Evolutionary conservation across 1,284 basidiomycete species (phyloP).

Genomic region (Cystobasidium slooffiae): DNA sequence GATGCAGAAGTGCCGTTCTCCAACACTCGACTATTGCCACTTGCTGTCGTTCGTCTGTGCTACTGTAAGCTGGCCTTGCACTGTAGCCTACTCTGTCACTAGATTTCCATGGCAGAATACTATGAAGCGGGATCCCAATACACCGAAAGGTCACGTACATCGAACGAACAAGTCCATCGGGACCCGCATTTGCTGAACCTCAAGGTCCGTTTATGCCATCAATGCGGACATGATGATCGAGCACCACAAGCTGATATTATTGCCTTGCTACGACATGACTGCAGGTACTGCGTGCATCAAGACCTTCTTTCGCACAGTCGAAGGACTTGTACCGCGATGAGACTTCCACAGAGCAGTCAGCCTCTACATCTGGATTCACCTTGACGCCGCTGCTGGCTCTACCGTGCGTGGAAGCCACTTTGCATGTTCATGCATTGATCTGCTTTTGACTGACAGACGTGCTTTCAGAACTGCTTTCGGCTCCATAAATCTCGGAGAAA

Average conservation of each 20-base stretch:
- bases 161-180: conserved; percentile 21
- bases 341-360: conserved; percentile 6
- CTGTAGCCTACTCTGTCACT: not conserved
- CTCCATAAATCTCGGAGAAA: conserved; percentile 53
- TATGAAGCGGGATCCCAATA: conserved; percentile 19
- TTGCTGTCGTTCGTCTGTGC: not conserved
- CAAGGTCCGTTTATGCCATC: conserved; percentile 5
- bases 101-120: conserved; percentile 13
- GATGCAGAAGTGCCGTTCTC: too few relatives aligned
- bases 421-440: not conserved
- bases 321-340: conserved; percentile 25
- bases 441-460: not conserved
- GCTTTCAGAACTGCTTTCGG: conserved; percentile 48
- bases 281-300: conserved; percentile 39
- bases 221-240: not conserved
- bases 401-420: conserved; percentile 22
- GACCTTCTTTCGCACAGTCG: conserved; percentile 23
- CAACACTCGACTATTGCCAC: not conserved
- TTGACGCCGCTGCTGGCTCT: conserved; percentile 39
- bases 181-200: conserved; percentile 34
- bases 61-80: not conserved
- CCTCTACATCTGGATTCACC: conserved; percentile 37
- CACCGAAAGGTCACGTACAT: conserved; percentile 10
- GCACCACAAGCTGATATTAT: not conserved
- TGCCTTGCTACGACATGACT: not conserved